phyloP scores from a whole-genome alignment of 225 moss, liverwort and hornwort species.

The Pseudoscleropodium purum region DNA sequence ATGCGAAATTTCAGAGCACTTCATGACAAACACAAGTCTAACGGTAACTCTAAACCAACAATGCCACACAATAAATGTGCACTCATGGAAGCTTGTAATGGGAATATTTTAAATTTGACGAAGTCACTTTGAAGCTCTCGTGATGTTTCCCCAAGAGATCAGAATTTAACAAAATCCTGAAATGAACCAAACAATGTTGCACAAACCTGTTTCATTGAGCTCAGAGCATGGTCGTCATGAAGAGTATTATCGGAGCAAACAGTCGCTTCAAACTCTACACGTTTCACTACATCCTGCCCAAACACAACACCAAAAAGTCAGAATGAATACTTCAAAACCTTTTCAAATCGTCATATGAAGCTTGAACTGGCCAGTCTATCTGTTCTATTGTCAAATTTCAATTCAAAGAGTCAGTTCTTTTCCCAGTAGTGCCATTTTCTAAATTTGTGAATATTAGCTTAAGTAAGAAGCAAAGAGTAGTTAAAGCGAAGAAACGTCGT shows the following conservation, averaged over 20 bases:
- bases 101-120: background rate
- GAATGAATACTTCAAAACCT: background rate
- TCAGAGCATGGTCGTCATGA: conserved; percentile 28
- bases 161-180: background rate
- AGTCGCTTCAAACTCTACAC: conserved; percentile 39
- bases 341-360: background rate
- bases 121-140: background rate
- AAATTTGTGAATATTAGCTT: background rate
- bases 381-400: background rate
- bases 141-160: background rate
- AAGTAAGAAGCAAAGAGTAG: background rate
- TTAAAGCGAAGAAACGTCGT: background rate
- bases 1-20: background rate
- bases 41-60: background rate
- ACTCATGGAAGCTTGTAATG: background rate
- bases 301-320: conserved; percentile 4
- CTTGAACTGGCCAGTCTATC: background rate
- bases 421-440: background rate
- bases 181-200: conserved; percentile 1
- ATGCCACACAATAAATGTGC: background rate
- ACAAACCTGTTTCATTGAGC: conserved; percentile 24
- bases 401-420: background rate
- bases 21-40: background rate
- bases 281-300: conserved; percentile 49
- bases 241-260: conserved; percentile 45